phyloP scores from a whole-genome alignment of 306 rosid genomes.

The Senna tora region DNA sequence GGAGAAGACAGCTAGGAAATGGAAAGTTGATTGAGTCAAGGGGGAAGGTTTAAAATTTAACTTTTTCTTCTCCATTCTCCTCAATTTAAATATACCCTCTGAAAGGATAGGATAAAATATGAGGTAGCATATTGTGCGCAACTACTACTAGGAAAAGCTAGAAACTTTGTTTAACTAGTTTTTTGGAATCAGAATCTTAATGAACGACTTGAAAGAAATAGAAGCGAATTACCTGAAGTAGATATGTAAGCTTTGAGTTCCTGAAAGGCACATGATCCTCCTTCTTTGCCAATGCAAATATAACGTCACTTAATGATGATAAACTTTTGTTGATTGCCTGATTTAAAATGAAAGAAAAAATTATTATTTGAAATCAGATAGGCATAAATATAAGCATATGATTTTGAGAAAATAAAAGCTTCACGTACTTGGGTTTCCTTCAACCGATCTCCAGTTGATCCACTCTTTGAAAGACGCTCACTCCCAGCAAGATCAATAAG shows the following conservation, averaged over 20 bases:
- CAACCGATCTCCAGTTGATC: slow-evolving; percentile 91
- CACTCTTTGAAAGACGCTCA: slow-evolving; percentile 97
- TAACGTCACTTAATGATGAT: slow-evolving; percentile 89
- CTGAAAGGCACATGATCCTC: slow-evolving; percentile 95
- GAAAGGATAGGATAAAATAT: not conserved
- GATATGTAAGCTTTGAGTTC: slow-evolving; percentile 97
- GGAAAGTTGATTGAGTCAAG: too few species aligned
- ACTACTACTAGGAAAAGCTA: not conserved
- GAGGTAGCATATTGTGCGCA: not conserved
- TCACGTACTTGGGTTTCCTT: slow-evolving; percentile 90
- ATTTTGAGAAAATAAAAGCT: slow-evolving; percentile 9
- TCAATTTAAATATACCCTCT: too few species aligned
- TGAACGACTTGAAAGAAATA: not conserved
- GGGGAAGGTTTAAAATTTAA: too few species aligned
- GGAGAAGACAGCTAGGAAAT: too few species aligned
- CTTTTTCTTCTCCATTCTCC: too few species aligned
- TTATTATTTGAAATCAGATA: slow-evolving; percentile 19
- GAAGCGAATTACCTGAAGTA: slow-evolving; percentile 74
- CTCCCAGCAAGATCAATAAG: slow-evolving; percentile 99
- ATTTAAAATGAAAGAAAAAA: slow-evolving; percentile 31
- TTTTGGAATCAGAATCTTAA: not conserved
- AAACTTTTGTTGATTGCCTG: slow-evolving; percentile 95
- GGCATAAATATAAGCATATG: slow-evolving; percentile 9
- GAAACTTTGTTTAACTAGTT: not conserved
- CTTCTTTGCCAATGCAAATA: slow-evolving; percentile 95